These are phyloP conservation scores for Neocatenulostroma microsporum DNA, from an alignment of 2,329 filamentous ascomycete species.

Conservation along the genomic window DNA sequence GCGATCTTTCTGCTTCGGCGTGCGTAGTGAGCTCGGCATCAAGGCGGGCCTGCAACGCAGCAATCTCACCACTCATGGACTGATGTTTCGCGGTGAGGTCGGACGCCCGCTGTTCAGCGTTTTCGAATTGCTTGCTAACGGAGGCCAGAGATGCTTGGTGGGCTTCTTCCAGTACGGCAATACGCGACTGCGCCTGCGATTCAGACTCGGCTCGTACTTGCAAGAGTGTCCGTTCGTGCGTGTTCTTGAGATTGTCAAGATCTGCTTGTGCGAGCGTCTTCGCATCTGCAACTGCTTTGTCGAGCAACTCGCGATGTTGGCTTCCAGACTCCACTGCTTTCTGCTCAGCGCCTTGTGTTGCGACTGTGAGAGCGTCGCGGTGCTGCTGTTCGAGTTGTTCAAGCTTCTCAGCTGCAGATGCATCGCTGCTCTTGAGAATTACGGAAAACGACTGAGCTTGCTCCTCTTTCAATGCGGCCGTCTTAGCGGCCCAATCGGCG, in stretches of 20 bases:
- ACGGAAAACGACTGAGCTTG: conserved; percentile 6
- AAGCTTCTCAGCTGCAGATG: conserved; percentile 3
- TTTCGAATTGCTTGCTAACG: conserved; percentile 5
- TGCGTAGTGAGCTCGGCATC: conserved; percentile 21
- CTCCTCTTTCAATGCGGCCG: conserved; percentile 11
- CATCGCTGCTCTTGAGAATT: conserved; percentile 1
- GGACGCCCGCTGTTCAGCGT: conserved; percentile 5
- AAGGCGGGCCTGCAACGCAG: conserved; percentile 19
- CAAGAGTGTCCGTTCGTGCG: conserved; percentile 20
- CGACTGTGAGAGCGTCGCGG: conserved; percentile 14
- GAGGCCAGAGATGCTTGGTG: conserved; percentile 16
- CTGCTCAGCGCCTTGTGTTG: conserved; percentile 12
- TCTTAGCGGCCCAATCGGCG: conserved; percentile 13
- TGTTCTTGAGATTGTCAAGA: conserved; percentile 16
- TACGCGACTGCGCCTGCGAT: conserved; percentile 12
- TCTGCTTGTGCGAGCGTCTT: conserved; percentile 16
- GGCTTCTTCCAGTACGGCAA: conserved; percentile 16
- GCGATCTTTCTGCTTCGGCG: conserved; percentile 18
- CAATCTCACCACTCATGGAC: conserved; percentile 12
- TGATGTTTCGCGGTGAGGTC: conserved; percentile 11
- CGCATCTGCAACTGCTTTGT: conserved; percentile 15
- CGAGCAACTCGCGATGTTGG: conserved; percentile 16
- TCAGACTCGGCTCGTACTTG: conserved; percentile 16
- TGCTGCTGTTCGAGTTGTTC: conserved; percentile 14
- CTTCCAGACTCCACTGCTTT: conserved; percentile 10